Evolutionary conservation across 805 yeast genomes (phyloP).

Genomic region (Candida montana): DNA sequence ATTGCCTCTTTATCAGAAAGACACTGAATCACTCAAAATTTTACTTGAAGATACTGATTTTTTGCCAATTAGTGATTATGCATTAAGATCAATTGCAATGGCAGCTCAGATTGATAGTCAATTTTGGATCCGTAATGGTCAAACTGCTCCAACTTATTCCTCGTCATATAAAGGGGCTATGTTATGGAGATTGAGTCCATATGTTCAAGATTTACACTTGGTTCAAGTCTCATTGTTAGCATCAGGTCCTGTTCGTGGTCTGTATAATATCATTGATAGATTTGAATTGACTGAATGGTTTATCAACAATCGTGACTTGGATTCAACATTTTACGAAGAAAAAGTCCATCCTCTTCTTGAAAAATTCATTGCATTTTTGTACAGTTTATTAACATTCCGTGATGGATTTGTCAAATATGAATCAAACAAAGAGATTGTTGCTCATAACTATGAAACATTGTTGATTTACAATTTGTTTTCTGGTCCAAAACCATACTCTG

Average conservation of each 20-base stretch:
- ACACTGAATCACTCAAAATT: neutral
- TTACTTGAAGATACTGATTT: conserved; percentile 30
- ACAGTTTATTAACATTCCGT: conserved; percentile 68
- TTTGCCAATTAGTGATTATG: conserved; percentile 46
- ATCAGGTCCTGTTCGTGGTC: conserved; percentile 49
- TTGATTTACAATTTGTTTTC: conserved; percentile 47
- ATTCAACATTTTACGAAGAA: conserved; percentile 43
- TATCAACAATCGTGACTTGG: conserved; percentile 26
- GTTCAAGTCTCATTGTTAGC: conserved; percentile 57
- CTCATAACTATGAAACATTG: conserved; percentile 31
- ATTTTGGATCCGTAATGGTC: conserved; percentile 73
- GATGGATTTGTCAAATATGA: conserved; percentile 45
- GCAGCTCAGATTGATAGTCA: conserved; percentile 58
- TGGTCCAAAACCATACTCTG: conserved; percentile 51
- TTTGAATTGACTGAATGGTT: conserved; percentile 57
- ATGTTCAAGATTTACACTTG: conserved; percentile 67
- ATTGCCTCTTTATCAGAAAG: conserved; percentile 1
- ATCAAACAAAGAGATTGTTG: conserved; percentile 23
- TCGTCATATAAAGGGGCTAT: conserved; percentile 39
- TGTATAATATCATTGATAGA: conserved; percentile 46
- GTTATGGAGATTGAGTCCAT: conserved; percentile 47
- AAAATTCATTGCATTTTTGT: conserved; percentile 68
- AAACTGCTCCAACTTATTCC: conserved; percentile 45
- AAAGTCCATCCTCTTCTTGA: conserved; percentile 61
- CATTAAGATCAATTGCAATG: conserved; percentile 56